Conservation (phyloP, 1,284 basidiomycete genomes). For the Neonothopanus nambi region DNA sequence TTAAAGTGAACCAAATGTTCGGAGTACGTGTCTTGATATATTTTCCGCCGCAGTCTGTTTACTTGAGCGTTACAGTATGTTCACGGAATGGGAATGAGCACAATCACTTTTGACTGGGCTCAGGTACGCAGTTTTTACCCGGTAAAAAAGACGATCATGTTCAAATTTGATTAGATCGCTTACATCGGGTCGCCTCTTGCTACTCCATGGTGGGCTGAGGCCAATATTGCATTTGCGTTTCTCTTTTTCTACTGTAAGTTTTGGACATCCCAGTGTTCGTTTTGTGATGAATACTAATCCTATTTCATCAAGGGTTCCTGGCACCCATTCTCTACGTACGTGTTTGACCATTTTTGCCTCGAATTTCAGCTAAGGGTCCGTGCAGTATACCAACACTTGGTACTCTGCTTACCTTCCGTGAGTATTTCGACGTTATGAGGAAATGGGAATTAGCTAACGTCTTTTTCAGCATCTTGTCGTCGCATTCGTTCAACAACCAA, state of each 20-base stretch:
- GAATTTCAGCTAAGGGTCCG: neutral
- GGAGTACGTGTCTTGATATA: no score
- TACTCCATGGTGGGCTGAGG: slow-evolving; percentile 76
- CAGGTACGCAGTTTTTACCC: no score
- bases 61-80: no score
- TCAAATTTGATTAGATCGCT: no score
- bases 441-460: no score
- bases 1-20: slow-evolving; percentile 15
- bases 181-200: slow-evolving; percentile 63
- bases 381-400: slow-evolving; percentile 43
- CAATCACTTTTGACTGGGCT: slow-evolving; percentile 75
- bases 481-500: slow-evolving; percentile 46
- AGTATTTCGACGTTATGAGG: neutral
- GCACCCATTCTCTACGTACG: slow-evolving; percentile 35
- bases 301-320: no score
- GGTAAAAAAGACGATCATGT: no score
- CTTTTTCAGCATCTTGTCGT: no score
- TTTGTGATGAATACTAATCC: no score
- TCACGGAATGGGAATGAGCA: slow-evolving; percentile 76
- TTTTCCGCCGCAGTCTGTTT: no score
- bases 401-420: slow-evolving; percentile 43
- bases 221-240: slow-evolving; percentile 84
- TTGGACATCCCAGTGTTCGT: no score
- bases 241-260: slow-evolving; percentile 74
- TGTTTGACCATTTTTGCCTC: neutral